Evolutionary conservation across 2,329 filamentous ascomycete species (phyloP).

Genomic region (Decorospora gaudefroyi): DNA sequence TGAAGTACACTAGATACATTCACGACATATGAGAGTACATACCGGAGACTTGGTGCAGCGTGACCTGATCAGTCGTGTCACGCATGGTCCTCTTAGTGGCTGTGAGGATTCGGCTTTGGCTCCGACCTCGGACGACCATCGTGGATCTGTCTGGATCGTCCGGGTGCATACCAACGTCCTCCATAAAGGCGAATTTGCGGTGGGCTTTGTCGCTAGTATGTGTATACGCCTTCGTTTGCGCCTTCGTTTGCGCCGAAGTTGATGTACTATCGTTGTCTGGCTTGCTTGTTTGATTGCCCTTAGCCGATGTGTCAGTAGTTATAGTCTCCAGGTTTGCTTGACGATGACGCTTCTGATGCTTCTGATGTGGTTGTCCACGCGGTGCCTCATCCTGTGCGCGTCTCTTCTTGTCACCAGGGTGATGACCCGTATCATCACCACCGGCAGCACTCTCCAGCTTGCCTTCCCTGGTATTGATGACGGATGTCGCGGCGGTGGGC

Average conservation of each 20-base stretch:
- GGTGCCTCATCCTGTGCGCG: neutral
- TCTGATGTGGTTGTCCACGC: neutral
- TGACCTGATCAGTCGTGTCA: too few relatives aligned
- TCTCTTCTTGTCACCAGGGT: neutral
- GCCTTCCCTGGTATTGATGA: neutral
- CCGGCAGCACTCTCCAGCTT: neutral
- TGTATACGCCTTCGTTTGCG: neutral
- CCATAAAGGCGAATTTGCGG: neutral
- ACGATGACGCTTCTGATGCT: constrained; percentile 7
- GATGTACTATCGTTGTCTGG: constrained; percentile 6
- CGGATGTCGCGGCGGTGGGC: neutral
- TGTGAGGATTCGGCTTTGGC: constrained; percentile 6
- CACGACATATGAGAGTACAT: too few relatives aligned
- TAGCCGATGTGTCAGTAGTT: neutral
- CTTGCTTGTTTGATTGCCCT: constrained; percentile 10
- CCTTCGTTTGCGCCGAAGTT: constrained; percentile 13
- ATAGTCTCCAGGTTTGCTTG: constrained; percentile 1
- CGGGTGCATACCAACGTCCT: neutral
- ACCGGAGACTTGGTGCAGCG: neutral
- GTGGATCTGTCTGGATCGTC: constrained; percentile 4
- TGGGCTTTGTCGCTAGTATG: neutral
- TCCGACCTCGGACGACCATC: neutral
- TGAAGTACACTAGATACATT: neutral
- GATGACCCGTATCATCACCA: neutral
- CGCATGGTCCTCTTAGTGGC: too few relatives aligned